Conservation (phyloP, 768 basidiomycete species). For the Boletus rubescentipes region DNA sequence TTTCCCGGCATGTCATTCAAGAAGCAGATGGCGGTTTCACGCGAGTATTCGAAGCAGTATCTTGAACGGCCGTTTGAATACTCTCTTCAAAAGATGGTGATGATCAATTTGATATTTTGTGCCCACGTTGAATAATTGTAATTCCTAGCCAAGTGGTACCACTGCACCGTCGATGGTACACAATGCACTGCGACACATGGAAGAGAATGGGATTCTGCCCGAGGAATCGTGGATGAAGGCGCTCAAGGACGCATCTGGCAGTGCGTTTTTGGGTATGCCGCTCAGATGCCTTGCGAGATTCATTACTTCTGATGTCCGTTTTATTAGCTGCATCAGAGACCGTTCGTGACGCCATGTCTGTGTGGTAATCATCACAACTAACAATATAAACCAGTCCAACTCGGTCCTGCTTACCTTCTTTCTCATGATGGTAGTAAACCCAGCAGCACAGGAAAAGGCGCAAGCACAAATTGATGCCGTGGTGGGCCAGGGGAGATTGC, state of each 20-base stretch:
- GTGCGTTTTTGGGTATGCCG: background rate
- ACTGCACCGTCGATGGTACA: background rate
- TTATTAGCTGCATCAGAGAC: slow-evolving; percentile 1
- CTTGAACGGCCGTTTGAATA: slow-evolving; percentile 1
- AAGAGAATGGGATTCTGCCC: background rate
- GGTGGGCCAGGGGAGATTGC: slow-evolving; percentile 13
- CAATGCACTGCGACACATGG: background rate
- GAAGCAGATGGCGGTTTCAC: background rate
- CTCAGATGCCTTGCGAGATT: background rate
- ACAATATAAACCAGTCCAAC: background rate
- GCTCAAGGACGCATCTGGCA: background rate
- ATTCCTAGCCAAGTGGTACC: background rate
- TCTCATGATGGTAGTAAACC: slow-evolving; percentile 1
- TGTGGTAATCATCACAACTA: too few relatives aligned
- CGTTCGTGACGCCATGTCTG: background rate
- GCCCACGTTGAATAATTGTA: background rate
- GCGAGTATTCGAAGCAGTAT: background rate
- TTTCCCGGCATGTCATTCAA: slow-evolving; percentile 12
- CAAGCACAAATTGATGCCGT: slow-evolving; percentile 14
- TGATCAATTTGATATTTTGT: too few relatives aligned
- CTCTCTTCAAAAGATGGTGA: background rate
- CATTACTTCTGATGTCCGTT: background rate
- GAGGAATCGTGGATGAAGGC: background rate
- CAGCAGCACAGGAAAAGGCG: slow-evolving; percentile 10
- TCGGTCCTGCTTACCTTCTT: slow-evolving; percentile 2